Percentiles rank a stretch among this genome's conserved stretches.
phyloP scores from a whole-genome alignment of 805 yeast genomes.

The Diddensiella caesifluorescens region DNA sequence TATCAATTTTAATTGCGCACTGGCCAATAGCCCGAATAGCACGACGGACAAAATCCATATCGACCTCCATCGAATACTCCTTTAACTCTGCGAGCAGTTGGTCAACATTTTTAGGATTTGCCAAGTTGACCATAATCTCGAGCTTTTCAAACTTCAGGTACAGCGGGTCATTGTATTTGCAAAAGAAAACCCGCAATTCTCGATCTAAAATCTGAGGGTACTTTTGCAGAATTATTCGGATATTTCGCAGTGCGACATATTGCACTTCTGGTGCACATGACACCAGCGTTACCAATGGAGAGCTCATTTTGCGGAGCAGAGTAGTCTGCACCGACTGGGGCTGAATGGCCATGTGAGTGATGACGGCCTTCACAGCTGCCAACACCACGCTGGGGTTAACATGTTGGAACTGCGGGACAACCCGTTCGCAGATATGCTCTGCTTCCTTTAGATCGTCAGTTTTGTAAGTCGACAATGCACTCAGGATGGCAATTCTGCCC shows the following conservation, averaged over 20 bases:
- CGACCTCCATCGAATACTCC: constrained; percentile 86
- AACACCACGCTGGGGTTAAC: constrained; percentile 94
- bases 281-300: constrained; percentile 82
- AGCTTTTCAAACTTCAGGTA: constrained; percentile 91
- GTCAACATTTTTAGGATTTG: constrained; percentile 56
- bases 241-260: constrained; percentile 86
- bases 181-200: constrained; percentile 84
- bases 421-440: constrained; percentile 78
- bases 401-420: constrained; percentile 92
- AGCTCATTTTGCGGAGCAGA: constrained; percentile 64
- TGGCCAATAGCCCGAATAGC: constrained; percentile 90
- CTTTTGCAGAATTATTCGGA: constrained; percentile 81
- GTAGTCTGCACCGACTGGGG: constrained; percentile 36
- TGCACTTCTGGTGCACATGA: constrained; percentile 92
- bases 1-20: constrained; percentile 69
- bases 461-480: constrained; percentile 76
- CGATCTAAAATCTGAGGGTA: constrained; percentile 73
- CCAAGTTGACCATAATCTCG: constrained; percentile 77
- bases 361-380: constrained; percentile 72
- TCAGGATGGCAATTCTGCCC: constrained; percentile 90
- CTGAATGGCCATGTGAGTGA: constrained; percentile 48
- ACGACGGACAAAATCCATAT: constrained; percentile 81
- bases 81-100: constrained; percentile 70
- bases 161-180: constrained; percentile 86
- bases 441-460: constrained; percentile 61